A percentile compares a stretch with the other conserved stretches of the same genome.
phyloP scores from a whole-genome alignment of 1,284 basidiomycete species.

The Tremellales sp. region DNA sequence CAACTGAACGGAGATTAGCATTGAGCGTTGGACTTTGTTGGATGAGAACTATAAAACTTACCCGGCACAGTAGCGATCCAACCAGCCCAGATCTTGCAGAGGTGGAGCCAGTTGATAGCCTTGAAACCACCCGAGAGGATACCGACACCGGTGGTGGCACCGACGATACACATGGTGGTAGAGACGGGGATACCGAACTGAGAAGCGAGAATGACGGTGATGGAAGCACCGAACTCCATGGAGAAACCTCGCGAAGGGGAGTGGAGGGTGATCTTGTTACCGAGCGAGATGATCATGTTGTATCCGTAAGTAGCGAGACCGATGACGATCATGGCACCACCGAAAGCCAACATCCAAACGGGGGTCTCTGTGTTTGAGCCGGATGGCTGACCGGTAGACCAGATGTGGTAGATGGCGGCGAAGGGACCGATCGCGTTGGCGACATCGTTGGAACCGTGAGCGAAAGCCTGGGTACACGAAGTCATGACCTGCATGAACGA shows the following conservation, averaged over 20 bases:
- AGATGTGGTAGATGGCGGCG: conserved; percentile 48
- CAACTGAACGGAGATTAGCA: too few species aligned
- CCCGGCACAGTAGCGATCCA: conserved; percentile 45
- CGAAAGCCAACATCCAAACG: conserved; percentile 51
- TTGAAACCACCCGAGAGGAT: conserved; percentile 24
- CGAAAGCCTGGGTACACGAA: conserved; percentile 54
- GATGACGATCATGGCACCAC: conserved; percentile 48
- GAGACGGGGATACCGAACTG: conserved; percentile 47
- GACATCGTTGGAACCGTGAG: conserved; percentile 50
- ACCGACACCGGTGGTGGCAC: conserved; percentile 42
- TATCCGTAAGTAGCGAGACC: conserved; percentile 47
- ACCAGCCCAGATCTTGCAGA: conserved; percentile 42
- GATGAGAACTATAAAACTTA: too few species aligned
- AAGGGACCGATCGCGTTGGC: conserved; percentile 47
- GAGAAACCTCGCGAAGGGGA: conserved; percentile 53
- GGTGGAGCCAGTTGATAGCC: conserved; percentile 27
- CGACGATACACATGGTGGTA: conserved; percentile 47
- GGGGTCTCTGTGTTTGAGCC: conserved; percentile 44
- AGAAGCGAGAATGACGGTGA: conserved; percentile 52
- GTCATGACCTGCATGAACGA: conserved; percentile 55
- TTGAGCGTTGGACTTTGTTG: too few species aligned
- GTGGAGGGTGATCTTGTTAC: conserved; percentile 51
- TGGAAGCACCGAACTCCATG: conserved; percentile 53
- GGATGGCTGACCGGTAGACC: conserved; percentile 40
- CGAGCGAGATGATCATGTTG: conserved; percentile 48